These are phyloP conservation scores for Geranomyces michiganensis DNA, from an alignment of 192 early-diverging fungal genomes.

Conservation along the genomic window DNA sequence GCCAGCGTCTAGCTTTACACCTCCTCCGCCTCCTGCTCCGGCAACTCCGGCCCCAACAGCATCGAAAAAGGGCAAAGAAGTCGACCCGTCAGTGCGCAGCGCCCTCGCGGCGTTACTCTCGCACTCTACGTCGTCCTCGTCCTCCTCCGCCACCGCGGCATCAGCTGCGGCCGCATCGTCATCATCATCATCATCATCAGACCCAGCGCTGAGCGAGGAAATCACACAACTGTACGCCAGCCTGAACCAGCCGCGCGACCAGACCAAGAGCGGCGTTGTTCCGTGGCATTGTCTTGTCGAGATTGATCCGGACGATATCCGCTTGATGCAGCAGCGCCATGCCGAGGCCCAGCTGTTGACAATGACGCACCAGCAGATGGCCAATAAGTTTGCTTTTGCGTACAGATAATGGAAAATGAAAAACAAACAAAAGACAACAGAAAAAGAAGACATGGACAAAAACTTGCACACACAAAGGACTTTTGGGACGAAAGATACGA, in stretches of 20 bases:
- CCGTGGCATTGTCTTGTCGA: slow-evolving; percentile 3
- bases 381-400: slow-evolving; percentile 8
- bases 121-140: neutral
- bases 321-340: neutral
- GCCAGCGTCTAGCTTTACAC: neutral
- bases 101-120: neutral
- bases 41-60: neutral
- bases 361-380: slow-evolving; percentile 6
- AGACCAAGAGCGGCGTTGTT: slow-evolving; percentile 7
- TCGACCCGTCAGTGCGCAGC: neutral
- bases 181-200: neutral
- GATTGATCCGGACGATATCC: neutral
- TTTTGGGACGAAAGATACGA: no score
- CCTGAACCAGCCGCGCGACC: slow-evolving; percentile 15
- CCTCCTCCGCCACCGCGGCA: neutral
- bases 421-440: no score
- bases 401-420: slow-evolving; percentile 4
- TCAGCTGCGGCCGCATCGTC: neutral
- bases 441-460: no score
- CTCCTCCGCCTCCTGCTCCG: neutral
- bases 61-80: slow-evolving; percentile 7
- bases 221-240: slow-evolving; percentile 6
- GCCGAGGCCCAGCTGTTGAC: slow-evolving; percentile 7
- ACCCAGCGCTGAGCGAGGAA: neutral
- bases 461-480: no score